Conservation (phyloP, 2,329 filamentous ascomycete genomes). For the Cordyceps tenuipes region DNA sequence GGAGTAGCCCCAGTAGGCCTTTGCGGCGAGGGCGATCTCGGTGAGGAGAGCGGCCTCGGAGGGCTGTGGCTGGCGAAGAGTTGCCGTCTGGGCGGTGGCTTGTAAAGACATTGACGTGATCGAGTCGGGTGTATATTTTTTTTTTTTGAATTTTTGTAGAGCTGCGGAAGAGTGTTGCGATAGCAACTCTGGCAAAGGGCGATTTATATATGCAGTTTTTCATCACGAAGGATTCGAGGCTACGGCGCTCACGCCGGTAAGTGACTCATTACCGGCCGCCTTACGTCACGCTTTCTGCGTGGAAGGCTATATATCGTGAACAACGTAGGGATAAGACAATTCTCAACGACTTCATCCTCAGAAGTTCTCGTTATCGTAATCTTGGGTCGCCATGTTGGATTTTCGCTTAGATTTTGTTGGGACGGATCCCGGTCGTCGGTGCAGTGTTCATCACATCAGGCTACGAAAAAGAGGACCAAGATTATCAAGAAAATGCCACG, state of each 20-base stretch:
- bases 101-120: not conserved
- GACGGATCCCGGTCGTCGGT: too few species aligned
- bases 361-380: too few species aligned
- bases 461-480: too few species aligned
- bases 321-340: not conserved
- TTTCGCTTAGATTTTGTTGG: too few species aligned
- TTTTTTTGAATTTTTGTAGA: not conserved
- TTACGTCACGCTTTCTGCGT: not conserved
- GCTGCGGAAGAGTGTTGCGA: not conserved
- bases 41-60: not conserved
- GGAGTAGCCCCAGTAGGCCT: conserved; percentile 3
- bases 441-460: not conserved
- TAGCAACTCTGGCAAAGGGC: not conserved
- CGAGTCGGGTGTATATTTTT: too few species aligned
- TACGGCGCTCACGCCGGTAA: not conserved
- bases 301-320: not conserved
- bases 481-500: not conserved
- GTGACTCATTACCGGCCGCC: not conserved
- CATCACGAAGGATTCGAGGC: too few species aligned
- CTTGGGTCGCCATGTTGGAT: too few species aligned
- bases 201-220: not conserved
- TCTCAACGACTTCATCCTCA: not conserved
- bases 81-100: not conserved
- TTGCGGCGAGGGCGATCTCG: conserved; percentile 5
- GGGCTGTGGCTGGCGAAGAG: not conserved